Evolutionary conservation across 2,329 filamentous ascomycete genomes (phyloP).

Genomic region (Davidsoniella eucalypti): DNA sequence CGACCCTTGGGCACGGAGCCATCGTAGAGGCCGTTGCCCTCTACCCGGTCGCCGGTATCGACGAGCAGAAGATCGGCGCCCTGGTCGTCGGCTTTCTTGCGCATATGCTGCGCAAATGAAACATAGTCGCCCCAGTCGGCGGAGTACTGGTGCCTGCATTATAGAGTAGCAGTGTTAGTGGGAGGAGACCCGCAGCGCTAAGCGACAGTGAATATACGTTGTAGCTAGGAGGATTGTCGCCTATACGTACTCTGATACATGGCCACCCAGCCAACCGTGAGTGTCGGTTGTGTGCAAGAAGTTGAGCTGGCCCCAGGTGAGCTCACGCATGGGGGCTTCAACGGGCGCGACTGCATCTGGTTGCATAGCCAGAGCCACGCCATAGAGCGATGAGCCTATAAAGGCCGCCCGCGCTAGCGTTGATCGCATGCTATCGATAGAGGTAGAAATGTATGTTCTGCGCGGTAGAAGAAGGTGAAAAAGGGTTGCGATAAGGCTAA

Average conservation of each 20-base stretch:
- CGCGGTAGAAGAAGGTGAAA: too few relatives aligned
- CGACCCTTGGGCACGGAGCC: constrained; percentile 72
- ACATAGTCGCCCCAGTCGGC: constrained; percentile 98
- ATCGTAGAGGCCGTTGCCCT: constrained; percentile 91
- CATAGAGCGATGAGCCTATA: constrained; percentile 15
- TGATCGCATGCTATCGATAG: not conserved
- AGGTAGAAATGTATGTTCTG: too few relatives aligned
- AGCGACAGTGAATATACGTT: not conserved
- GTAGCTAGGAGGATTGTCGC: not conserved
- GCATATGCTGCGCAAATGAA: constrained; percentile 76
- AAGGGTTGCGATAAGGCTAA: too few relatives aligned
- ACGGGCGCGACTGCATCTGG: constrained; percentile 66
- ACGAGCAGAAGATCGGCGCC: constrained; percentile 81
- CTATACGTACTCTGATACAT: constrained; percentile 61
- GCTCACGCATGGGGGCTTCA: constrained; percentile 62
- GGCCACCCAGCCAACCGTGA: constrained; percentile 89
- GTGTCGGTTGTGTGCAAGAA: constrained; percentile 94
- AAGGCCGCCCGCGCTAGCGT: not conserved
- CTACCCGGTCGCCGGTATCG: constrained; percentile 84
- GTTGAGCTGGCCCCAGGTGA: constrained; percentile 89
- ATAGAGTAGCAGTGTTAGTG: not conserved
- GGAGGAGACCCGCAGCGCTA: not conserved
- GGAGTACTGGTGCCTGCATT: constrained; percentile 64
- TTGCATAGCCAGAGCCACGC: constrained; percentile 40
- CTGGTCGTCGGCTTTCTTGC: constrained; percentile 56